These are phyloP conservation scores for Debaryomycetaceae sp. DNA, from an alignment of 1,139 yeast species.

Conservation along the genomic window DNA sequence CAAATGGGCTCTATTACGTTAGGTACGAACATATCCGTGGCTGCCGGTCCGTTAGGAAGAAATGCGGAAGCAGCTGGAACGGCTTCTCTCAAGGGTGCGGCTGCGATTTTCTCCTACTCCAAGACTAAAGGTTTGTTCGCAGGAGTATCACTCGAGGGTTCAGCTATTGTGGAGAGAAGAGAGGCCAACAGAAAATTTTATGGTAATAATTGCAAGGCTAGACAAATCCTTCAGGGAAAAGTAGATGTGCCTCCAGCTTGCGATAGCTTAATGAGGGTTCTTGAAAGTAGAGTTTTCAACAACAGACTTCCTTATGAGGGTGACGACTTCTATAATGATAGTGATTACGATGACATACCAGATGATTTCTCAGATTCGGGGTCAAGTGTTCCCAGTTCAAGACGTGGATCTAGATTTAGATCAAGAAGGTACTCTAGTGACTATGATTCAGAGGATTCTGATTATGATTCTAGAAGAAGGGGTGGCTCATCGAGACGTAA, in stretches of 20 bases:
- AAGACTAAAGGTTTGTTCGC: conserved; percentile 97
- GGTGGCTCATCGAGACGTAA: conserved; percentile 12
- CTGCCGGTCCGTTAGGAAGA: conserved; percentile 98
- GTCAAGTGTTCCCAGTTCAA: conserved; percentile 28
- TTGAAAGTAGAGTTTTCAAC: conserved; percentile 82
- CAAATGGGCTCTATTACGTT: conserved; percentile 91
- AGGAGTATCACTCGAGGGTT: conserved; percentile 95
- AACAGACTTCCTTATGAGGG: conserved; percentile 50
- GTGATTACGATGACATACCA: conserved; percentile 68
- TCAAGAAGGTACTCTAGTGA: conserved; percentile 40
- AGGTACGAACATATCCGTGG: conserved; percentile 93
- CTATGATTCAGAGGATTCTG: conserved; percentile 39
- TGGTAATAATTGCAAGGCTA: conserved; percentile 83
- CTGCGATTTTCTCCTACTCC: conserved; percentile 91
- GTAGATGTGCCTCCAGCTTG: conserved; percentile 94
- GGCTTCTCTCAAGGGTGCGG: conserved; percentile 82
- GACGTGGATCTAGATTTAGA: conserved; percentile 24
- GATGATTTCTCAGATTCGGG: conserved; percentile 54
- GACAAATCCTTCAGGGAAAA: conserved; percentile 75
- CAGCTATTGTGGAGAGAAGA: conserved; percentile 90
- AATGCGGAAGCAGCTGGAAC: conserved; percentile 98
- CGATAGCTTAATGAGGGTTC: conserved; percentile 80
- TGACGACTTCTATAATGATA: conserved; percentile 55
- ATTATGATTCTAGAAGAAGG: conserved; percentile 25
- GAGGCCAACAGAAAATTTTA: conserved; percentile 95